phyloP scores from a whole-genome alignment of 169 alveolate genomes.

The Prorocentrum cordatum region DNA sequence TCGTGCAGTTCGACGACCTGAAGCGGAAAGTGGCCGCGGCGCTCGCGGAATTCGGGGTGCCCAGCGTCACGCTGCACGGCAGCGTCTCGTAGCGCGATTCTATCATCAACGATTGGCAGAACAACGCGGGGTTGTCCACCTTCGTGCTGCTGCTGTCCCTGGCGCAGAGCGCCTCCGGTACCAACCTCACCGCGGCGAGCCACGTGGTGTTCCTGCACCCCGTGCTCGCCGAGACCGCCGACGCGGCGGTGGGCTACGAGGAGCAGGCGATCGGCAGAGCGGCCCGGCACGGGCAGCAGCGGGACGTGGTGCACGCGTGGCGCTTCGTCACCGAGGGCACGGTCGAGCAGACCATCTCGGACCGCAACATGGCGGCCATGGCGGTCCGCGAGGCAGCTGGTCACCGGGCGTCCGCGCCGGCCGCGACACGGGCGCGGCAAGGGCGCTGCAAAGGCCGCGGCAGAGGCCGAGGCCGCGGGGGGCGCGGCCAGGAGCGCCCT shows the following conservation, averaged over 20 bases:
- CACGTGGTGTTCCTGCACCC: constrained; percentile 50
- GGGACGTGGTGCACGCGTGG: constrained; percentile 56
- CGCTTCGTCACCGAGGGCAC: constrained; percentile 37
- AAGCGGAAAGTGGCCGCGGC: constrained; percentile 16
- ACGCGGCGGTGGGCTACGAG: constrained; percentile 38
- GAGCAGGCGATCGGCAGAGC: constrained; percentile 66
- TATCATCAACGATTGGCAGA: constrained; percentile 53
- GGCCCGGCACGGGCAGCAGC: constrained; percentile 38
- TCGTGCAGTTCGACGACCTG: constrained; percentile 53
- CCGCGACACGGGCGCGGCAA: too few relatives aligned
- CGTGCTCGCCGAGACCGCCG: constrained; percentile 40
- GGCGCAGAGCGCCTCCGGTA: constrained; percentile 41
- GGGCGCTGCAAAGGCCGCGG: too few relatives aligned
- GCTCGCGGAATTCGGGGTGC: constrained; percentile 19
- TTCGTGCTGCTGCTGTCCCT: constrained; percentile 28
- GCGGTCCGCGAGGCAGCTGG: too few relatives aligned
- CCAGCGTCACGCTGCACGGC: constrained; percentile 18
- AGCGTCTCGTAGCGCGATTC: neutral
- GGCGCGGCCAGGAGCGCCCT: too few relatives aligned
- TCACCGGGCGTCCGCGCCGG: too few relatives aligned
- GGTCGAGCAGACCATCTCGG: constrained; percentile 24
- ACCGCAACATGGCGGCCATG: too few relatives aligned
- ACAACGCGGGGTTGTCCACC: constrained; percentile 33
- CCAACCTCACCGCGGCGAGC: neutral
- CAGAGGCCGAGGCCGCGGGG: too few relatives aligned